Base-by-base conservation (phyloP, 2,329 filamentous ascomycete genomes). In the Ophiostoma ulmi region DNA sequence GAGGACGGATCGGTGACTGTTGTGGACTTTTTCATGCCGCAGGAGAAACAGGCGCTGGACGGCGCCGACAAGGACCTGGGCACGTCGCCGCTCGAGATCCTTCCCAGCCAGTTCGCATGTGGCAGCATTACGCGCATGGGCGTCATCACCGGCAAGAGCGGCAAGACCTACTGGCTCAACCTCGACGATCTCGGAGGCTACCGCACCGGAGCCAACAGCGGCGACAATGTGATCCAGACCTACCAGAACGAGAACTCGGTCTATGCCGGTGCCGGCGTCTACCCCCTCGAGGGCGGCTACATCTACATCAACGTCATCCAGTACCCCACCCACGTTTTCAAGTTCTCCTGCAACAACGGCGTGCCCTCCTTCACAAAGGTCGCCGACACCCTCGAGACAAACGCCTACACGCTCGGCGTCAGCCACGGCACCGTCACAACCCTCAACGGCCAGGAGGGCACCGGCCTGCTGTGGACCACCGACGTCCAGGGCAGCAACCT, bases 381-480 rank as follows among this genome's bases (percentile, higher is more conserved):
- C 0, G 83, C 83, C 4, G 81, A 84, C 70, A 84, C 81, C 3
- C 80, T 81, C 0, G 80, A 83, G 31, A 80, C 76, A 61, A 87
- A 86, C 68, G 84, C 85, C 0, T 83, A 83, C 71, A 80, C 83
- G 67, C 81, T 88, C 0, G 86, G 86, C 38, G 84, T 86, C 41
- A 83, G 85, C 36, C 85, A 88, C 72, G 84, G 85, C 31, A 86
- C 85, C 0, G 83, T 83, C 0, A 88, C 86, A 0, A 85, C 85
- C 0, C 78, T 87, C 65, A 81, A 85, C 69, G 83, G 83, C 4
- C 80, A 86, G 73, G 76, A 80, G 2, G 86, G 86, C 3, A 87
- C 85, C 1, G 86, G 85, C 36, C 80, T 88, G 0, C 75, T 87
- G 6, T 88, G 86, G 86, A 82, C 82, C 1, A 83, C 81, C 0